Conservation (phyloP, 176 grass and related monocot species). For the Microstegium vimineum region DNA sequence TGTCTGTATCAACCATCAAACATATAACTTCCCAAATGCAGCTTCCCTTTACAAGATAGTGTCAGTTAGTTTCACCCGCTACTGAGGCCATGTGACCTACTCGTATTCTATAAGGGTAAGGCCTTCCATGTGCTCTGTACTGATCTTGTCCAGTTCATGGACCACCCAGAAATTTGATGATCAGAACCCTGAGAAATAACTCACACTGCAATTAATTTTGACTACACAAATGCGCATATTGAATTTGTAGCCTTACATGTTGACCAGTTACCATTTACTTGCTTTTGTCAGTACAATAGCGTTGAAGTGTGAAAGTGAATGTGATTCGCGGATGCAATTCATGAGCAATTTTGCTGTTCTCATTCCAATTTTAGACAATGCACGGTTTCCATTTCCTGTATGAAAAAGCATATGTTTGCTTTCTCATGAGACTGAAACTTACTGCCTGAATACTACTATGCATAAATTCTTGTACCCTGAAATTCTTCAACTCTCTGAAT, state of each 20-base stretch:
- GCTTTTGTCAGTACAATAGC: background rate
- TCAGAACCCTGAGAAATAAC: background rate
- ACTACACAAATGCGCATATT: background rate
- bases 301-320: background rate
- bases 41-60: background rate
- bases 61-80: background rate
- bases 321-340: background rate
- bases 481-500: background rate
- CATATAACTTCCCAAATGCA: background rate
- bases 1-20: background rate
- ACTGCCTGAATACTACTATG: background rate
- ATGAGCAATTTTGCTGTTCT: background rate
- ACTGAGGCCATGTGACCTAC: background rate
- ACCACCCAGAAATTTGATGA: background rate
- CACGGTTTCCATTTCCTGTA: background rate
- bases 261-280: background rate
- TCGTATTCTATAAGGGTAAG: background rate
- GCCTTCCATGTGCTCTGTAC: background rate
- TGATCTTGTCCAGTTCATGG: background rate
- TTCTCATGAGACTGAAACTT: background rate
- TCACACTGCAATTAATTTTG: background rate
- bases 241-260: background rate
- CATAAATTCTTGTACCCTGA: background rate
- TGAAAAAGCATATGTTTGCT: background rate
- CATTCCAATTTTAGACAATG: background rate